phyloP scores from a whole-genome alignment of 78 protist species.

The Dictyostelium intermedium region DNA sequence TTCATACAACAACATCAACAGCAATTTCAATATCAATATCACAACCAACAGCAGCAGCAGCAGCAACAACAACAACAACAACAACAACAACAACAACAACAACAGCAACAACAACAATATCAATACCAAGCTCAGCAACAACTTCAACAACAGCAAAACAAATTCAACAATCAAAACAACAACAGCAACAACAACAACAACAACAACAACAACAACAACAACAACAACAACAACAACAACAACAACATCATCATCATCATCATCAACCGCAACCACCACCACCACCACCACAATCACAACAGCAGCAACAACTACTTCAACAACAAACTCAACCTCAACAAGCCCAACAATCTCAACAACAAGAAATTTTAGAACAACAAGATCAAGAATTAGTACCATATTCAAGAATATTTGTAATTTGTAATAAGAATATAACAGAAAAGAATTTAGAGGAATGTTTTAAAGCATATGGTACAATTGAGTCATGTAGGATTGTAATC shows the following conservation, averaged over 20 bases:
- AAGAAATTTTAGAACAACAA: background rate
- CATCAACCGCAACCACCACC: background rate
- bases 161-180: background rate
- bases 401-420: slow-evolving; percentile 31
- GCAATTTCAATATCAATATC: background rate
- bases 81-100: background rate
- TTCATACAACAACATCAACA: background rate
- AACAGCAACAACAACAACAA: background rate
- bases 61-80: background rate
- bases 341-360: background rate
- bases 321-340: background rate
- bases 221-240: background rate
- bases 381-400: slow-evolving; percentile 8
- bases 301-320: background rate
- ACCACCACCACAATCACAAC: background rate
- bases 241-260: background rate
- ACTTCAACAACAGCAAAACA: background rate
- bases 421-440: background rate
- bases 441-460: background rate
- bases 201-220: background rate
- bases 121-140: background rate
- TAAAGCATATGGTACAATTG: background rate
- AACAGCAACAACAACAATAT: background rate
- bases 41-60: background rate
- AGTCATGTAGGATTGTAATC: slow-evolving; percentile 19